These are phyloP conservation scores for Candida krabiensis DNA, from an alignment of 805 yeast species.

Conservation along the genomic window DNA sequence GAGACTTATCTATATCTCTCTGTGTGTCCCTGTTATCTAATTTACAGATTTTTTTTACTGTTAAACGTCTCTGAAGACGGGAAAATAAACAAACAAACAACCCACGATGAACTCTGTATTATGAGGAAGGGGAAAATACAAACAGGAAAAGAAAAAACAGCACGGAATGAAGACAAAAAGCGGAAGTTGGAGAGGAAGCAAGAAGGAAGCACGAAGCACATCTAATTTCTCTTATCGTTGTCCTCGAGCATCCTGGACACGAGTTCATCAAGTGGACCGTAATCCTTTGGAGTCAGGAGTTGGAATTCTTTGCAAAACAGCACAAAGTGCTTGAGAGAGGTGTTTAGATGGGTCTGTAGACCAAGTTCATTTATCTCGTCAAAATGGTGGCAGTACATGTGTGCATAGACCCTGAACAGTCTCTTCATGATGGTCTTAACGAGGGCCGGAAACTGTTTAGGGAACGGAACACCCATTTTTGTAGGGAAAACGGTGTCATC, in stretches of 20 bases:
- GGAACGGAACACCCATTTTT: conserved; percentile 88
- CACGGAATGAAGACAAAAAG: background rate
- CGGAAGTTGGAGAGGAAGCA: no score
- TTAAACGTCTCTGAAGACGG: no score
- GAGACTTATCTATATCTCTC: no score
- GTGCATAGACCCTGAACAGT: conserved; percentile 92
- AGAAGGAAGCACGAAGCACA: background rate
- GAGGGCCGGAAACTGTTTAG: conserved; percentile 74
- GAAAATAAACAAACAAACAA: background rate
- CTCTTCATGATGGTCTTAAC: conserved; percentile 88
- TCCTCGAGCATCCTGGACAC: conserved; percentile 64
- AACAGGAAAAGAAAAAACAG: background rate
- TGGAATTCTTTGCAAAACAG: conserved; percentile 83
- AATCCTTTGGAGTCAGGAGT: conserved; percentile 75
- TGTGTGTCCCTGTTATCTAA: no score
- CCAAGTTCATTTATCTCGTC: conserved; percentile 93
- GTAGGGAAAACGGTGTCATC: conserved; percentile 89
- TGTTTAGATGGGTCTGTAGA: conserved; percentile 87
- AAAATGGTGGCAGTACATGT: conserved; percentile 96
- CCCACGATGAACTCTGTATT: background rate
- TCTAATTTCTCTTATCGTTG: conserved; percentile 9
- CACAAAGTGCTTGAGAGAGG: conserved; percentile 91
- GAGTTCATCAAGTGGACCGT: conserved; percentile 87
- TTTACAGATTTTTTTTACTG: no score
- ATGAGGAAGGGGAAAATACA: background rate